Conservation (phyloP, 140 eudicot species). For the Erigeron philadelphicus region DNA sequence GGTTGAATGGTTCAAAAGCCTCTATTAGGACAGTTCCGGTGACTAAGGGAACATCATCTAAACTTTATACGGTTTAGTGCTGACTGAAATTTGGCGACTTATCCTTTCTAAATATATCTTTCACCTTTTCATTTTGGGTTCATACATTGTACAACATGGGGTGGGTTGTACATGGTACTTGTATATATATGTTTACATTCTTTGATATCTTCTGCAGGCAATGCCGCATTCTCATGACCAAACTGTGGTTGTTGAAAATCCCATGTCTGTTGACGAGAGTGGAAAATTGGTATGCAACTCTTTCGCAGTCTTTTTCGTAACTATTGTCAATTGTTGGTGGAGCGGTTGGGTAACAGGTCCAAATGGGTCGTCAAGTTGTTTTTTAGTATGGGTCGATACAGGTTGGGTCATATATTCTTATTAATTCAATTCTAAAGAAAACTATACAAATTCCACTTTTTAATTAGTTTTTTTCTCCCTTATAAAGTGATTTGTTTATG, state of each 20-base stretch:
- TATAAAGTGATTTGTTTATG: neutral
- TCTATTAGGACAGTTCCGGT: neutral
- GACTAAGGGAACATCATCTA: neutral
- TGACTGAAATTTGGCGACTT: neutral
- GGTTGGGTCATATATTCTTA: neutral
- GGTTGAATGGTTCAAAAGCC: no score
- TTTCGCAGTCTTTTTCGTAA: neutral
- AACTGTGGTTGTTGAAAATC: constrained; percentile 77
- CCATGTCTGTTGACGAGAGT: constrained; percentile 60
- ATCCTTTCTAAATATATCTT: neutral
- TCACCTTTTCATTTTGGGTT: neutral
- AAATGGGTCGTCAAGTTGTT: neutral
- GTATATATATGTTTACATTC: neutral
- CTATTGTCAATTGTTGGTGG: neutral
- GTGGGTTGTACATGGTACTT: neutral
- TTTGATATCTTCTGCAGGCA: constrained; percentile 34
- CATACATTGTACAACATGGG: neutral
- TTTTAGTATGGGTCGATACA: neutral
- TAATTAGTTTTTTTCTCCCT: no score
- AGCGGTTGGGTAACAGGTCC: neutral
- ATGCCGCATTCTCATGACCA: constrained; percentile 45
- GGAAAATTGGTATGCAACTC: constrained; percentile 47
- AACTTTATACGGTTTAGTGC: neutral
- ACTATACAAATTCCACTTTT: neutral
- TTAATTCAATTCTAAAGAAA: neutral